Conservation (phyloP, 805 yeast species). For the Starmera quercuum region DNA sequence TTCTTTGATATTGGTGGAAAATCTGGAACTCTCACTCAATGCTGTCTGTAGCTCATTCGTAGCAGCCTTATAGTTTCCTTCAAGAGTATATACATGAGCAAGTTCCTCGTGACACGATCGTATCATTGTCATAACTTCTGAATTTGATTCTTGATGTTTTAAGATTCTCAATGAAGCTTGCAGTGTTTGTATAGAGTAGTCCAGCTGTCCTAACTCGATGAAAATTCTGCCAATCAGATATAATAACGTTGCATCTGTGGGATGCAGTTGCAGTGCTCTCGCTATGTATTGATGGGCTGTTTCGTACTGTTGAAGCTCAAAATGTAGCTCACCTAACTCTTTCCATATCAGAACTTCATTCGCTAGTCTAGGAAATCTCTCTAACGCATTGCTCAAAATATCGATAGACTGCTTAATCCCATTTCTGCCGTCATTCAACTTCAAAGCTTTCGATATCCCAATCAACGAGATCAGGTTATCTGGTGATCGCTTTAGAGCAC, state of each 20-base stretch:
- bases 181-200: slow-evolving; percentile 40
- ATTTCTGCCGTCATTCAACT: slow-evolving; percentile 5
- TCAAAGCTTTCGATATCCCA: slow-evolving; percentile 10
- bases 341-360: slow-evolving; percentile 34
- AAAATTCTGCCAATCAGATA: slow-evolving; percentile 42
- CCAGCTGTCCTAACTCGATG: slow-evolving; percentile 32
- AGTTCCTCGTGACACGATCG: slow-evolving; percentile 47
- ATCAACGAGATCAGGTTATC: slow-evolving; percentile 14
- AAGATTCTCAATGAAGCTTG: slow-evolving; percentile 35
- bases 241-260: slow-evolving; percentile 39
- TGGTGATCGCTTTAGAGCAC: slow-evolving; percentile 16
- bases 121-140: slow-evolving; percentile 36
- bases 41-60: slow-evolving; percentile 43
- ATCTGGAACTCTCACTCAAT: slow-evolving; percentile 41
- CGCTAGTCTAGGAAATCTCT: slow-evolving; percentile 27
- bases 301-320: slow-evolving; percentile 37
- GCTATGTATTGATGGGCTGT: slow-evolving; percentile 44
- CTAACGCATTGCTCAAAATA: slow-evolving; percentile 11
- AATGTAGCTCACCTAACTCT: slow-evolving; percentile 46
- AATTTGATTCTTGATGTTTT: slow-evolving; percentile 19
- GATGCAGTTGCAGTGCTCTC: slow-evolving; percentile 30
- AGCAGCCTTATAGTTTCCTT: slow-evolving; percentile 42
- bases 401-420: slow-evolving; percentile 13
- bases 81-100: slow-evolving; percentile 46
- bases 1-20: slow-evolving; percentile 35